Base-by-base conservation (phyloP, 768 basidiomycete genomes). In the Xerocomus potaroensis region DNA sequence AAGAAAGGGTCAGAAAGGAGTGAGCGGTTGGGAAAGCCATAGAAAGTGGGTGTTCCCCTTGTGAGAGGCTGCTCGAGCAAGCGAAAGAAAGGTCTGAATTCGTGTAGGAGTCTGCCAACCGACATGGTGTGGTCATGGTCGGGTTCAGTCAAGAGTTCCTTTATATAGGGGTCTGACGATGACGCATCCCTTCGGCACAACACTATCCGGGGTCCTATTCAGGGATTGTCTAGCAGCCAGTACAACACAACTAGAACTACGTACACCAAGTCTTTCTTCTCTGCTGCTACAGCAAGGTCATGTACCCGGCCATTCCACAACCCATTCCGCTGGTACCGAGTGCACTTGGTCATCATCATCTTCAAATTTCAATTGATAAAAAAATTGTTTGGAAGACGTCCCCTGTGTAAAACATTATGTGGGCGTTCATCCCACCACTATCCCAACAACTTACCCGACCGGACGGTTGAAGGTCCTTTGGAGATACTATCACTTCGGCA, bases 301-400 rank as follows among this genome's bases (percentile, higher is more conserved):
- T 46, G 63, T 38, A 19, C 76, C 74, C 27, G 87, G 87, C 78
- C 83, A 89, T 62, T 89, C 88, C 23, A 91, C 87, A 8, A 92
- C 89, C 76, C 75, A 82, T 42, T 85, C 80, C 1, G 87, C 84
- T n/a, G 77, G 69, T 19, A 92, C 87, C 29, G 74, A 57, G 57
- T 90, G 86, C 49, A 86, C 84, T 64, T 87, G 86, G 57, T 88
- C 84, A 53, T 90, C 89, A 53, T 92, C 90, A 53, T 91, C 90
- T 62, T 92, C 90, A 53, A 92, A 92, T 59, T 86, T 87, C 21
- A 92, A 75, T 64, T 84, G 84, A 66, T 92, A 92, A 45, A 69
- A 76, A 41, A 72, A 69, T 48, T 74, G 66, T 56, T 79, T 83
- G 18, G 74, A 64, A 23, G 76, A 71, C 4, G 43, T 47, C 43